These are phyloP conservation scores for Sporothrix phasma DNA, from an alignment of 2,329 filamentous ascomycete species.

Conservation along the genomic window DNA sequence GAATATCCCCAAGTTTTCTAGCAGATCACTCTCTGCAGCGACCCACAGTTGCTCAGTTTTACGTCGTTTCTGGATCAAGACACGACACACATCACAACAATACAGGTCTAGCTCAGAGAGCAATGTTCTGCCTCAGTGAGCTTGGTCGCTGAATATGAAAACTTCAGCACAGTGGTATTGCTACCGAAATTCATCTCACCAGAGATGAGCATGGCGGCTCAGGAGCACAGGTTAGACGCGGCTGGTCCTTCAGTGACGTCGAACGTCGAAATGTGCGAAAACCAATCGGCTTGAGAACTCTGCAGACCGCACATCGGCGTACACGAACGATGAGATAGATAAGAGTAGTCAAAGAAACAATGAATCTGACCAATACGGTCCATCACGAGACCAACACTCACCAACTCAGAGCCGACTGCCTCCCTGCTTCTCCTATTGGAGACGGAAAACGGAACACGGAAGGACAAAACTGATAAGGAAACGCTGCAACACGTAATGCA, in stretches of 20 bases:
- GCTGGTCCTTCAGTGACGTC: background rate
- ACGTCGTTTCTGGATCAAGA: too few species aligned
- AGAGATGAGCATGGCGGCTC: background rate
- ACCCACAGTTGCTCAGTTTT: too few species aligned
- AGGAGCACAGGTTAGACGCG: background rate
- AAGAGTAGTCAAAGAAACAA: background rate
- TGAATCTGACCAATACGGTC: slow-evolving; percentile 3
- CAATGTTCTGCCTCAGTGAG: too few species aligned
- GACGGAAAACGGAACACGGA: background rate
- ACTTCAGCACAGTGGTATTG: background rate
- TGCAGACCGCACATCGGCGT: too few species aligned
- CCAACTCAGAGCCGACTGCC: background rate
- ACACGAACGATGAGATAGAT: too few species aligned
- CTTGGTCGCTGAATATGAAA: background rate
- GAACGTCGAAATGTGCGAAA: background rate
- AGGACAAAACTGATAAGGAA: background rate
- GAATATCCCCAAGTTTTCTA: too few species aligned
- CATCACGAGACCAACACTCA: background rate
- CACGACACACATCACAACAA: too few species aligned
- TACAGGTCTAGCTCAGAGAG: too few species aligned
- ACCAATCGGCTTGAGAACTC: too few species aligned
- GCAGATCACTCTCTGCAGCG: too few species aligned
- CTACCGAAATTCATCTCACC: background rate
- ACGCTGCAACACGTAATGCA: background rate
- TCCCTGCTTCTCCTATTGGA: background rate